These are phyloP conservation scores for Apophysomyces elegans DNA, from an alignment of 371 early-diverging fungal species.

Conservation along the genomic window DNA sequence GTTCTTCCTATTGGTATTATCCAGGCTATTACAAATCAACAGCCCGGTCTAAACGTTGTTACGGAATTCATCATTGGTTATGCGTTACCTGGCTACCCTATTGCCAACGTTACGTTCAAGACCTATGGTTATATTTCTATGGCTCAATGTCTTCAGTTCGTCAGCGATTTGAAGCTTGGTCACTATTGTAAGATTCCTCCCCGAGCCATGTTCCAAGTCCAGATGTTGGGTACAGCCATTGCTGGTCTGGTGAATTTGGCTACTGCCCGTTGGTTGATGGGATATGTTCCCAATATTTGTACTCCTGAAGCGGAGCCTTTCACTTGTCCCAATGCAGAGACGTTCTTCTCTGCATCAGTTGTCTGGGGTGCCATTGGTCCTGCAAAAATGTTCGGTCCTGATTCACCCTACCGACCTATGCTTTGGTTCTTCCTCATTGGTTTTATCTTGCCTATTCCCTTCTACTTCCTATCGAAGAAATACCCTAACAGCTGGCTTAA, in stretches of 20 bases:
- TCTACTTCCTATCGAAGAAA: constrained; percentile 50
- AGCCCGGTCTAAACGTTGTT: constrained; percentile 76
- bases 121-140: constrained; percentile 67
- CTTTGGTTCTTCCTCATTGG: constrained; percentile 71
- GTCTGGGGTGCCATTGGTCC: constrained; percentile 82
- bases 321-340: constrained; percentile 66
- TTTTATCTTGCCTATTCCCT: constrained; percentile 64
- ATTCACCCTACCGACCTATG: constrained; percentile 57
- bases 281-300: constrained; percentile 61
- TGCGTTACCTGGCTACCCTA: constrained; percentile 65
- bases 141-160: constrained; percentile 62
- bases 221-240: constrained; percentile 60
- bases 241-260: constrained; percentile 65
- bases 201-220: constrained; percentile 68
- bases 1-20: constrained; percentile 84
- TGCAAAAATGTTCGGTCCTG: constrained; percentile 66
- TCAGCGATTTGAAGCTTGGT: constrained; percentile 68
- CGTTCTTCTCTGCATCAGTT: constrained; percentile 66
- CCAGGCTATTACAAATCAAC: constrained; percentile 71
- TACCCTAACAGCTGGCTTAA: constrained; percentile 58
- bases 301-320: constrained; percentile 49
- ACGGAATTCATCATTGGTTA: constrained; percentile 72
- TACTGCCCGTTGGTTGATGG: constrained; percentile 71
- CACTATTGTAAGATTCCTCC: constrained; percentile 77
- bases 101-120: constrained; percentile 72